phyloP scores from a whole-genome alignment of 345 rosid species.

The Erysimum cheiranthoides region DNA sequence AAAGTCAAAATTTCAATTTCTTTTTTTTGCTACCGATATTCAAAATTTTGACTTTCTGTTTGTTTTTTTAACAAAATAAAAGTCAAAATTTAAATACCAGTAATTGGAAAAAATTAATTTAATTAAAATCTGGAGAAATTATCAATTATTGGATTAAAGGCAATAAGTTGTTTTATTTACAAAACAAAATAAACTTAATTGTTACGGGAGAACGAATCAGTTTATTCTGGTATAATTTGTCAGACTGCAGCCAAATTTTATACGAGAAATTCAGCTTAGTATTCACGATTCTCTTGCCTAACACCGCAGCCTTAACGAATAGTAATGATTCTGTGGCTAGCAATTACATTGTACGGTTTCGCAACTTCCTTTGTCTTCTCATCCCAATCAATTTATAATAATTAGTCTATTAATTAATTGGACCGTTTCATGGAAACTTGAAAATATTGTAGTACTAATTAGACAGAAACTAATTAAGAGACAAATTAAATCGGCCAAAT shows the following conservation, averaged over 20 bases:
- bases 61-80: too few species aligned
- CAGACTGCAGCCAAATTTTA: neutral
- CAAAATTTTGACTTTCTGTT: too few species aligned
- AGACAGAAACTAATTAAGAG: constrained; percentile 21
- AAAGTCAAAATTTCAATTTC: too few species aligned
- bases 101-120: too few species aligned
- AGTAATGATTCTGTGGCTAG: neutral
- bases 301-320: neutral
- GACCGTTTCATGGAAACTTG: constrained; percentile 30
- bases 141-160: neutral
- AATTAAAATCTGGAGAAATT: neutral
- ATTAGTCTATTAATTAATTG: constrained; percentile 11
- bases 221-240: neutral
- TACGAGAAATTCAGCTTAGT: neutral
- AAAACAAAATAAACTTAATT: neutral
- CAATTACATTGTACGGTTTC: neutral
- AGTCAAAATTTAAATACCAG: neutral
- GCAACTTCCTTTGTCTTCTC: neutral
- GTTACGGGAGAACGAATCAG: neutral
- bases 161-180: neutral
- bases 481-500: neutral
- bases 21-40: too few species aligned
- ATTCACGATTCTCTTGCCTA: neutral
- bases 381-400: constrained; percentile 7
- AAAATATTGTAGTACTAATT: constrained; percentile 3